Evolutionary conservation across 768 basidiomycete species (phyloP).

Genomic region (Suillus subaureus): DNA sequence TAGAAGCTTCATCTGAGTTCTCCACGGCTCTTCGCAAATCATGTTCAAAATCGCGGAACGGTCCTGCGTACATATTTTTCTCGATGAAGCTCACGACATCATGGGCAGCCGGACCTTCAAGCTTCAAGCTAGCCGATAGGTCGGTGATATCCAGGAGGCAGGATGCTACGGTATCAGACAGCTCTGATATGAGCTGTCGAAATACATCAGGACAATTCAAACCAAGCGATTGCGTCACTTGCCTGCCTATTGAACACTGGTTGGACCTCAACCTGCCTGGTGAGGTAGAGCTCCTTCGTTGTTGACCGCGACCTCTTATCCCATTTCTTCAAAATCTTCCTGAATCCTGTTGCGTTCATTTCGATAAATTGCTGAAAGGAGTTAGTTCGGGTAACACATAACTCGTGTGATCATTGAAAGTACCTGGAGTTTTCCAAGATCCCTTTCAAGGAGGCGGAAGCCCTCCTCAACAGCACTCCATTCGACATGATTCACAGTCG

Average conservation of each 20-base stretch:
- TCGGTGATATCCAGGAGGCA: conserved; percentile 81
- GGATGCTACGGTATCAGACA: conserved; percentile 89
- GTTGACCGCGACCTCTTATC: conserved; percentile 94
- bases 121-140: conserved; percentile 70
- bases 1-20: conserved; percentile 55
- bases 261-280: conserved; percentile 97
- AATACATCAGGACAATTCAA: conserved; percentile 16
- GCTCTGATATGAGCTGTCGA: conserved; percentile 87
- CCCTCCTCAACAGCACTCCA: conserved; percentile 98
- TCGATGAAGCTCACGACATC: conserved; percentile 75
- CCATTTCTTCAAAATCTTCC: conserved; percentile 98
- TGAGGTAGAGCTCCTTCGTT: conserved; percentile 95
- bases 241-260: conserved; percentile 97
- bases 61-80: conserved; percentile 61
- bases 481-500: conserved; percentile 68
- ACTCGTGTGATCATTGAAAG: conserved; percentile 15
- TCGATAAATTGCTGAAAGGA: conserved; percentile 87
- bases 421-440: conserved; percentile 94
- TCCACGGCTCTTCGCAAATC: conserved; percentile 80
- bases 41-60: conserved; percentile 86
- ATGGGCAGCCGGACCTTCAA: conserved; percentile 77
- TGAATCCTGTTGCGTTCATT: conserved; percentile 94
- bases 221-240: conserved; percentile 22
- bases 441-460: conserved; percentile 90
- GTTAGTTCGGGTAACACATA: conserved; percentile 22